Percentiles rank a stretch among this genome's conserved stretches.
These are phyloP conservation scores for Candida rishiriensis DNA, from an alignment of 805 yeast species.

Conservation along the genomic window DNA sequence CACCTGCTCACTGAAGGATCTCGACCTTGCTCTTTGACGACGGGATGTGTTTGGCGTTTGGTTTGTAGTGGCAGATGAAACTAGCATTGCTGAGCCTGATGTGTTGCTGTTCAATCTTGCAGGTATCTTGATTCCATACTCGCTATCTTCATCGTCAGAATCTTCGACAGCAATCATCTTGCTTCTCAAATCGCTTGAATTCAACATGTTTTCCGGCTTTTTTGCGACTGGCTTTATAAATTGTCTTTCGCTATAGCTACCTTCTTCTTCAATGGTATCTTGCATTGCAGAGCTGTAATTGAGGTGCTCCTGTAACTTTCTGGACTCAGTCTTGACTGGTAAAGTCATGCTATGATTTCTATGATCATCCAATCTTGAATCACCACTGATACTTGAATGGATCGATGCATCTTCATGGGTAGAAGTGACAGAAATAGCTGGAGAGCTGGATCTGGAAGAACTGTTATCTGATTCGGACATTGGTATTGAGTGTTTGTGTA, in stretches of 20 bases:
- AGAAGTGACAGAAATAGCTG: slow-evolving; percentile 25
- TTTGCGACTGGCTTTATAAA: slow-evolving; percentile 6
- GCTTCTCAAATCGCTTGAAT: slow-evolving; percentile 28
- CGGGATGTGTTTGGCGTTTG: slow-evolving; percentile 1
- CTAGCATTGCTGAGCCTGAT: background rate
- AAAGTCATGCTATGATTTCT: slow-evolving; percentile 30
- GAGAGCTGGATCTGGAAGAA: slow-evolving; percentile 22
- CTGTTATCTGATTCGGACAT: slow-evolving; percentile 21
- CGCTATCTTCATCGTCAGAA: slow-evolving; percentile 27
- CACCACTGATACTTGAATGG: slow-evolving; percentile 33
- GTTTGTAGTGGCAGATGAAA: background rate
- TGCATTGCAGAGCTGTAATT: background rate
- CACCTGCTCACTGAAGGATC: slow-evolving; percentile 41
- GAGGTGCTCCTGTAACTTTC: slow-evolving; percentile 3
- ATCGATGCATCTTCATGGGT: slow-evolving; percentile 28
- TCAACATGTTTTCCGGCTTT: slow-evolving; percentile 17
- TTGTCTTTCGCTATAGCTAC: background rate
- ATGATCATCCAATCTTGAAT: slow-evolving; percentile 32
- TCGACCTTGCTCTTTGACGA: slow-evolving; percentile 28
- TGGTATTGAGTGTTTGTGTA: slow-evolving; percentile 3
- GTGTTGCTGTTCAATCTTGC: slow-evolving; percentile 11
- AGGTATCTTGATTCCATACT: slow-evolving; percentile 22
- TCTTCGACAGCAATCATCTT: slow-evolving; percentile 27
- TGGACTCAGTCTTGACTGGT: slow-evolving; percentile 29
- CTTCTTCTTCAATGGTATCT: slow-evolving; percentile 10